These are phyloP conservation scores for Lactifluus piperatus DNA, from an alignment of 768 basidiomycete genomes.

Conservation along the genomic window DNA sequence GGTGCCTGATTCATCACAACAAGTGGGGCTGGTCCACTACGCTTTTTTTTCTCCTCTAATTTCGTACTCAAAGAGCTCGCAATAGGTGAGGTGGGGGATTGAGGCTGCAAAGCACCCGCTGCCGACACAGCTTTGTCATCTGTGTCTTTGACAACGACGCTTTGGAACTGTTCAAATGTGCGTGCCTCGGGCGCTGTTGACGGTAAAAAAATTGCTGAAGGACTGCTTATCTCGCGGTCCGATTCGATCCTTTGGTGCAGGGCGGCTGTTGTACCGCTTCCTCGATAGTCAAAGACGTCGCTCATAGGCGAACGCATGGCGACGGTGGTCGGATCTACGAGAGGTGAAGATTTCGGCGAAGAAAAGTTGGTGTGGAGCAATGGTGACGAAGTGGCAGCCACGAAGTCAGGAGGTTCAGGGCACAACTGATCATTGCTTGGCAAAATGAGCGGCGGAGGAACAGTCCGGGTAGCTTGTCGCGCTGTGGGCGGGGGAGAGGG, in stretches of 20 bases:
- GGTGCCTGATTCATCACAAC: conserved; percentile 25
- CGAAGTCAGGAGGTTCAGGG: conserved; percentile 27
- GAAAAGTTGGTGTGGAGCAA: conserved; percentile 36
- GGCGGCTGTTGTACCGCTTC: conserved; percentile 1
- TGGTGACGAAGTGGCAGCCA: conserved; percentile 8
- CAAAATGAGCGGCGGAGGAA: conserved; percentile 1
- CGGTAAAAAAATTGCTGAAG: not conserved
- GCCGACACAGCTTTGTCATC: conserved; percentile 22
- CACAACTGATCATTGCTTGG: not conserved
- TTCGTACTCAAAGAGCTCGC: conserved; percentile 13
- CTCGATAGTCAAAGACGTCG: conserved; percentile 13
- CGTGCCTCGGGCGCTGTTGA: not conserved
- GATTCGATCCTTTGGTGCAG: conserved; percentile 14
- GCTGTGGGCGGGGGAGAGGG: not conserved
- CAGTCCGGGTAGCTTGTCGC: not conserved
- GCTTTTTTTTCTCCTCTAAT: conserved; percentile 19
- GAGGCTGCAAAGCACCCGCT: not conserved
- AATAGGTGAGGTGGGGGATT: not conserved
- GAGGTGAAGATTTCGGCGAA: conserved; percentile 30
- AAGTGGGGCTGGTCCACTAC: conserved; percentile 26
- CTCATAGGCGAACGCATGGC: conserved; percentile 14
- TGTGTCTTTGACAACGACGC: conserved; percentile 1
- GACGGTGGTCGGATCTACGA: not conserved
- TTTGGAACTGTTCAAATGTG: not conserved
- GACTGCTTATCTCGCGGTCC: not conserved